Base-by-base conservation (phyloP, 2,329 filamentous ascomycete species). In the Cercospora sojina region DNA sequence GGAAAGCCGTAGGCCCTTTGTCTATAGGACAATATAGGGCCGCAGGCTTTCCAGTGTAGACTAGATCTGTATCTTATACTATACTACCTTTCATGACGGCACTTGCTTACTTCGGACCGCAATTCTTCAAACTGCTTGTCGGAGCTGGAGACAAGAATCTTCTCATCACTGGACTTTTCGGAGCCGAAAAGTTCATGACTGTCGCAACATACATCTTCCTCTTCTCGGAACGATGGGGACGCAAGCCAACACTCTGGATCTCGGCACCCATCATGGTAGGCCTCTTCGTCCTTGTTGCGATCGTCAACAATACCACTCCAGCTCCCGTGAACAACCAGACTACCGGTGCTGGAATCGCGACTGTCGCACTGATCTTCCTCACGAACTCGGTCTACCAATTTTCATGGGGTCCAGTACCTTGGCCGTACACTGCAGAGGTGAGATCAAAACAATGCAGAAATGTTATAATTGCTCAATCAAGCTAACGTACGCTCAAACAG, bases 301-400 rank as follows among this genome's bases (percentile, higher is more conserved):
- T 75, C 23, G 74, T 80, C 1, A 75, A 77, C 56, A 75, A 76
- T 49, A 74, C 74, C 0, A 72, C 73, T 1, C 74, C 76, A 5
- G 67, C 73, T 9, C 72, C 73, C 0, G 62, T 66, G 12, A 61
- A 68, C 51, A 73, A 70, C 13, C 68, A 74, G 29, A 75, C 76
- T 2, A 76, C 75, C 5, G 68, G 71, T 18, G 71, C 81, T 1
- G 83, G 82, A 0, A 83, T 85, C 31, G 81, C 81, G 1, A 87
- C 84, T 0, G 79, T 87, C 0, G 81, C 82, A 0, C 77, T 87
- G 32, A 86, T 87, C 57, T 87, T 86, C 72, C 75, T 87, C 9
- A 83, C 83, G 59, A 83, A 86, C 38, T 80, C 85, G 71, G 80
- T 79, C 3, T 86, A 84, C 71, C 83, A 83, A 35, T 81, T 83